Percentiles rank a stretch among this genome's conserved stretches.
Conservation (phyloP, 2,329 filamentous ascomycete species). For the Coniella lustricola region DNA sequence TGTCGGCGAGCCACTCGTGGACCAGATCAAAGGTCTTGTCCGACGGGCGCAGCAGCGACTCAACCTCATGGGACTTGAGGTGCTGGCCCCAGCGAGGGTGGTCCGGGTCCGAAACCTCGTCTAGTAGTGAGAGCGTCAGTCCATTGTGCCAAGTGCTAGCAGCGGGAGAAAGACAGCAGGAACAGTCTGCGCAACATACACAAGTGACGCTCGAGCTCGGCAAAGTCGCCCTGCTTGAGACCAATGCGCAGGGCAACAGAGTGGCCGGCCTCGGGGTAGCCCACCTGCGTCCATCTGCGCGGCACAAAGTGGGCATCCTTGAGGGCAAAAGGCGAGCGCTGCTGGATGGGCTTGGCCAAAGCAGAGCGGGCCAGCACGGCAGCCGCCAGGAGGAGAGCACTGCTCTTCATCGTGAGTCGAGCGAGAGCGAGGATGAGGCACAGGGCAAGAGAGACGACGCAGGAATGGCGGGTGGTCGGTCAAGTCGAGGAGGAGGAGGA, state of each 20-base stretch:
- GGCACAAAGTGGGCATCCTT: slow-evolving; percentile 51
- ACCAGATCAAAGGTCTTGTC: slow-evolving; percentile 45
- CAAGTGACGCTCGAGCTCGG: slow-evolving; percentile 47
- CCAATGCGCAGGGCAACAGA: slow-evolving; percentile 50
- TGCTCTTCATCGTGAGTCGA: slow-evolving; percentile 7
- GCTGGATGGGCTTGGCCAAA: slow-evolving; percentile 9
- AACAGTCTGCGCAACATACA: too few relatives aligned
- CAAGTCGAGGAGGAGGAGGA: too few relatives aligned
- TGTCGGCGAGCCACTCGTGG: slow-evolving; percentile 47
- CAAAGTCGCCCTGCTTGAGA: slow-evolving; percentile 49
- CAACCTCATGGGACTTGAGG: slow-evolving; percentile 42
- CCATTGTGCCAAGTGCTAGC: too few relatives aligned
- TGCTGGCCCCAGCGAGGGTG: slow-evolving; percentile 41
- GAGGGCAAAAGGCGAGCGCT: slow-evolving; percentile 24
- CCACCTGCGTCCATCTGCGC: slow-evolving; percentile 40
- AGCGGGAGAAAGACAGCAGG: too few relatives aligned
- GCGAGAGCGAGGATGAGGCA: background rate
- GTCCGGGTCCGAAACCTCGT: slow-evolving; percentile 37
- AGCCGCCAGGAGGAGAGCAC: slow-evolving; percentile 6
- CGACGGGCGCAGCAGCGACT: slow-evolving; percentile 45
- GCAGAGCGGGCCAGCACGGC: slow-evolving; percentile 4
- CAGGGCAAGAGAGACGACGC: background rate
- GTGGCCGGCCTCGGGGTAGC: slow-evolving; percentile 38
- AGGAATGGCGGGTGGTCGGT: background rate
- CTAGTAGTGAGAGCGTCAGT: slow-evolving; percentile 19